phyloP scores from a whole-genome alignment of 345 rosid species.

The Kernera saxatilis region DNA sequence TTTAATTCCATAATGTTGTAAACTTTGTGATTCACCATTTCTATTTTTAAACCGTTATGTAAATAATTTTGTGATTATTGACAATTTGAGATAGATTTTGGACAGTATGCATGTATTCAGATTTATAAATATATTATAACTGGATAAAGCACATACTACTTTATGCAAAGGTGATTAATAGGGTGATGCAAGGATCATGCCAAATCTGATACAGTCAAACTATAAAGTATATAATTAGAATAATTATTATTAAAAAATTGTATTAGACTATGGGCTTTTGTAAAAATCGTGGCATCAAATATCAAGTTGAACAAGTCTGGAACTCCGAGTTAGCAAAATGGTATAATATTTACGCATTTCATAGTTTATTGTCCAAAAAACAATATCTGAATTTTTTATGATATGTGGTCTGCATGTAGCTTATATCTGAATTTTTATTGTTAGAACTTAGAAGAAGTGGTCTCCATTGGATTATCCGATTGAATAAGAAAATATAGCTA shows the following conservation, averaged over 20 bases:
- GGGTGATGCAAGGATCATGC: conserved; percentile 25
- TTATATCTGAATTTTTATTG: neutral
- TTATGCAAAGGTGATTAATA: conserved; percentile 16
- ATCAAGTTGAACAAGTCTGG: conserved; percentile 24
- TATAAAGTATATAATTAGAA: neutral
- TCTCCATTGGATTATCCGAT: neutral
- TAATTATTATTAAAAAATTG: neutral
- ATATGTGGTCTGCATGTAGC: conserved; percentile 32
- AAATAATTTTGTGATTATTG: neutral
- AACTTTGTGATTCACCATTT: neutral
- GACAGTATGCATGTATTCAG: neutral
- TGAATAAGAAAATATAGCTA: neutral
- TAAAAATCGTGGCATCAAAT: conserved; percentile 32
- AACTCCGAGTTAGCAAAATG: neutral
- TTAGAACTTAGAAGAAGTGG: conserved; percentile 4
- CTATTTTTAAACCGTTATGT: neutral
- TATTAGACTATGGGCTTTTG: conserved; percentile 1
- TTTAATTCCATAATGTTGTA: neutral
- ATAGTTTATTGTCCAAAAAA: neutral
- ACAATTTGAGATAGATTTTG: neutral
- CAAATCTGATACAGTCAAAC: conserved; percentile 21
- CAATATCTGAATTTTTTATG: neutral
- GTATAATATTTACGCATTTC: neutral
- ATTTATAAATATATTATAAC: neutral
- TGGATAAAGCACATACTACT: conserved; percentile 17